Percentiles rank a stretch among this genome's conserved stretches.
Evolutionary conservation across 169 alveolate genomes (phyloP).

Genomic region (Plasmodium gonderi): DNA sequence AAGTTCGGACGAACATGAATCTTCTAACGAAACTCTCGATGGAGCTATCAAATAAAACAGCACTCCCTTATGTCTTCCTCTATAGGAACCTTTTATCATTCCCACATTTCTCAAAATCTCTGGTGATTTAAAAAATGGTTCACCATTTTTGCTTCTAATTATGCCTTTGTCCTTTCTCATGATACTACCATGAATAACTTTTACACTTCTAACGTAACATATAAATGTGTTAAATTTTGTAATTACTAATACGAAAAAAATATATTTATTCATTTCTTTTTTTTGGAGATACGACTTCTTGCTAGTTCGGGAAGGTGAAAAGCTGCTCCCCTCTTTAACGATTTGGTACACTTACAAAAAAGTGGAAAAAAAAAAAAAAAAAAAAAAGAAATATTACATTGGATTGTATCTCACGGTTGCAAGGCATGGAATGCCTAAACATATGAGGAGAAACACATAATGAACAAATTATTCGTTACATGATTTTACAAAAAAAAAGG

Average conservation of each 20-base stretch:
- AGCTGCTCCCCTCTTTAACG: not conserved
- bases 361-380: not conserved
- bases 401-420: not conserved
- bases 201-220: conserved; percentile 15
- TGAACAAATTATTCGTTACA: not conserved
- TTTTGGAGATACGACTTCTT: not conserved
- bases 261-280: conserved; percentile 31
- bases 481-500: conserved; percentile 13
- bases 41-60: conserved; percentile 20
- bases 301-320: not conserved
- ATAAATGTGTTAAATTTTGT: not conserved
- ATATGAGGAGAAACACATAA: not conserved
- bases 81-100: not conserved
- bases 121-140: not conserved
- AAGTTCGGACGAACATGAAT: not conserved
- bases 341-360: not conserved
- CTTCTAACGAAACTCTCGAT: not conserved
- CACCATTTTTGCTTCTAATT: not conserved
- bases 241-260: conserved; percentile 9
- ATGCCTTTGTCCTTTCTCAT: not conserved
- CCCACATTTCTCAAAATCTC: not conserved
- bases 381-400: not conserved
- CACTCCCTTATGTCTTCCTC: not conserved
- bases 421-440: not conserved
- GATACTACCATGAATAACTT: not conserved